Evolutionary conservation across 305 asterid genomes (phyloP).

Genomic region (Fraxinus dipetala): DNA sequence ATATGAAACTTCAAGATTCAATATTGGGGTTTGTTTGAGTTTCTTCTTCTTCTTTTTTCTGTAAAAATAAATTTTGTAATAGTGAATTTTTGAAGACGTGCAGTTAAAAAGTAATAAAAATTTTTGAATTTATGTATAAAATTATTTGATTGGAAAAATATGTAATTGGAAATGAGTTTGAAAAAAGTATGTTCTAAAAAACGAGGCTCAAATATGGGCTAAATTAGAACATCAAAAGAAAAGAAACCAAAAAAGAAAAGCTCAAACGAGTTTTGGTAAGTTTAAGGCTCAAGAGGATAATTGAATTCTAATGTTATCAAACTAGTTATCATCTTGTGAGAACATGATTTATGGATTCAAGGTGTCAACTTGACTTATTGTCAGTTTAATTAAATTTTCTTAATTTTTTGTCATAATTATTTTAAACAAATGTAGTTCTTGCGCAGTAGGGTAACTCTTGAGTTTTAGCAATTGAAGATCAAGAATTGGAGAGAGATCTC

Average conservation of each 20-base stretch:
- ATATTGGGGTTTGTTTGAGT: too few species aligned
- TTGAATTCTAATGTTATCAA: not conserved
- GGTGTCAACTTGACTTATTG: not conserved
- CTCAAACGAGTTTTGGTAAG: not conserved
- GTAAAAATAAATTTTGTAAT: too few species aligned
- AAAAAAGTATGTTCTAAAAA: too few species aligned
- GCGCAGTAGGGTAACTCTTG: not conserved
- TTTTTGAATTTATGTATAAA: too few species aligned
- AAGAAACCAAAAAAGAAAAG: not conserved
- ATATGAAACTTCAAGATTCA: too few species aligned
- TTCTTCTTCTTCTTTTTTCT: too few species aligned
- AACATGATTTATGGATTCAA: not conserved
- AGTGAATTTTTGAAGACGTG: not conserved
- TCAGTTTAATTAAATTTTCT: not conserved
- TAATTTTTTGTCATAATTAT: not conserved
- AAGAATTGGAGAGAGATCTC: not conserved
- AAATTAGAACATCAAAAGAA: too few species aligned
- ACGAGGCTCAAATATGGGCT: not conserved
- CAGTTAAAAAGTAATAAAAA: too few species aligned
- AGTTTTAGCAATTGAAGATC: not conserved
- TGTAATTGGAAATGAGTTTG: not conserved
- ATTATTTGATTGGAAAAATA: too few species aligned
- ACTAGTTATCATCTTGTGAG: not conserved
- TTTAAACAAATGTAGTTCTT: not conserved
- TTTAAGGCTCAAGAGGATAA: not conserved